Evolutionary conservation across 1,284 basidiomycete species (phyloP).

Genomic region (Ceratobasidium sp.): DNA sequence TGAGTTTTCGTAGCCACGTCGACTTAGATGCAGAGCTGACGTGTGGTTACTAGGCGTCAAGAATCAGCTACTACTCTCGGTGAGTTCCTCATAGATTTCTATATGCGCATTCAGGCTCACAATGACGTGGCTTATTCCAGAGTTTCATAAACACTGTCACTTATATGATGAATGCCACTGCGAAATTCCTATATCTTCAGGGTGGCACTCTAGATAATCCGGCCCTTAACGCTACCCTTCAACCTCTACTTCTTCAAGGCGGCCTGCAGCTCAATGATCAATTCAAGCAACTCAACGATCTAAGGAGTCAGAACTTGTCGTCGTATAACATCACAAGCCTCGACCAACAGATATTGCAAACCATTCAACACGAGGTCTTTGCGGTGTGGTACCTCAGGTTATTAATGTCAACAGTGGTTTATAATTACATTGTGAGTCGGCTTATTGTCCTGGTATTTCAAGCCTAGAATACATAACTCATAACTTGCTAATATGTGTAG

Average conservation of each 20-base stretch:
- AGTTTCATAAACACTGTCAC: background rate
- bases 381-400: constrained; percentile 15
- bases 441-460: too few species aligned
- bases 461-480: too few species aligned
- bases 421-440: constrained; percentile 12
- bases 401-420: background rate
- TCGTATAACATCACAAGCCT: background rate
- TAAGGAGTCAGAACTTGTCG: background rate
- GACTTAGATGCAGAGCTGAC: background rate
- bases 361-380: background rate
- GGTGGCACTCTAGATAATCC: too few species aligned
- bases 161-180: too few species aligned
- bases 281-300: background rate
- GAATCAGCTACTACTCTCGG: constrained; percentile 31
- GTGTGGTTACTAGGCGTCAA: constrained; percentile 16
- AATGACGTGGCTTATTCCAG: background rate
- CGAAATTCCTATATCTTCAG: too few species aligned
- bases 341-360: background rate
- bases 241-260: constrained; percentile 13
- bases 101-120: background rate
- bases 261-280: constrained; percentile 7
- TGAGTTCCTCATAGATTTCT: background rate
- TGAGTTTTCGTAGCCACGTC: background rate
- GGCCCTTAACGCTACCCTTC: constrained; percentile 12
- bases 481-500: background rate